Conservation (phyloP, 75 land plant genomes). For the Pseudotsuga menziesii region DNA sequence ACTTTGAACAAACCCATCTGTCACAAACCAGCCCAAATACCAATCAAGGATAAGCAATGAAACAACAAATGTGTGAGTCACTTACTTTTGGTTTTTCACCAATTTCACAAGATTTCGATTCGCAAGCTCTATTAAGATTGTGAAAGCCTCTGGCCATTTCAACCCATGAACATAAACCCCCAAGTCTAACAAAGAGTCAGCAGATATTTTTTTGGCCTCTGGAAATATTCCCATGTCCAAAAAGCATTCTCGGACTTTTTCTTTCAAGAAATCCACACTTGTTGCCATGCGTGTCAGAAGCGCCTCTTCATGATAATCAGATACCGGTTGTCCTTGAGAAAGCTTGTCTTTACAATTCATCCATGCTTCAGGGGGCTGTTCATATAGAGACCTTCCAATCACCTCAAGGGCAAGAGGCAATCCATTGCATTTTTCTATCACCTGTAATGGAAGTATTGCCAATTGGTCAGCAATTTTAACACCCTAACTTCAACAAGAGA, state of each 20-base stretch:
- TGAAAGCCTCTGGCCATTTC: constrained; percentile 44
- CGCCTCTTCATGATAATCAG: constrained; percentile 56
- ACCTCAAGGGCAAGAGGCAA: constrained; percentile 72
- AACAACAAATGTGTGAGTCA: too few species aligned
- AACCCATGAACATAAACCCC: constrained; percentile 54
- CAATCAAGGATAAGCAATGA: too few species aligned
- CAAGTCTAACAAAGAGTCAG: constrained; percentile 46
- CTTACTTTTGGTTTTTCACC: constrained; percentile 28
- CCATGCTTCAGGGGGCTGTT: constrained; percentile 38
- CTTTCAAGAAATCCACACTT: constrained; percentile 19
- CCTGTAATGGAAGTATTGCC: neutral
- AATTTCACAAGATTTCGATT: constrained; percentile 46
- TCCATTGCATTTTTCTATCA: constrained; percentile 54
- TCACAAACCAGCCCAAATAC: too few species aligned
- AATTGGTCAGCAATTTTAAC: too few species aligned
- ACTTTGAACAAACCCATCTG: too few species aligned
- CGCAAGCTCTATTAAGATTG: constrained; percentile 39
- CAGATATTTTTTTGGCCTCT: constrained; percentile 55
- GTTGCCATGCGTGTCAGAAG: too few species aligned
- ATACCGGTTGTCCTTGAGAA: constrained; percentile 36
- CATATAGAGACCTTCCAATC: constrained; percentile 45
- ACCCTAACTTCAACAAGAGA: too few species aligned
- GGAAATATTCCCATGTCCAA: constrained; percentile 57
- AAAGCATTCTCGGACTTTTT: constrained; percentile 46
- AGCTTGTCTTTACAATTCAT: constrained; percentile 31